These are phyloP conservation scores for Phytophthora boehmeriae DNA, from an alignment of 352 stramenopile species.

Conservation along the genomic window DNA sequence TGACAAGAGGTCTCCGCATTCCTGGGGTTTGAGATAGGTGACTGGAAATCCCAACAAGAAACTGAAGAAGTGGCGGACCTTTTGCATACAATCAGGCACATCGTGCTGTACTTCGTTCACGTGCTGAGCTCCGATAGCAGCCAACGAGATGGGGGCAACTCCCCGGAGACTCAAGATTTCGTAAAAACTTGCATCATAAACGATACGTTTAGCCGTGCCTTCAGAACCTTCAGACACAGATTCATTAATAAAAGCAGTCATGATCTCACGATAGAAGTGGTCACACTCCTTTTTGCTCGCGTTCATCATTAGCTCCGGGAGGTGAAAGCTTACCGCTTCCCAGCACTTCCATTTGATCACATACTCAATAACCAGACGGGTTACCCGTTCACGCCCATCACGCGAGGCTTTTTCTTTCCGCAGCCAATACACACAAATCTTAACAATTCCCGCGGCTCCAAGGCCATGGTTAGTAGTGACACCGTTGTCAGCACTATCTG, in stretches of 20 bases:
- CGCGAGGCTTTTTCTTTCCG: constrained; percentile 25
- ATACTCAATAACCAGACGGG: constrained; percentile 60
- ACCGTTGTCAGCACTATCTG: not conserved
- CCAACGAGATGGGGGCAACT: constrained; percentile 48
- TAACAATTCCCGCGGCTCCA: constrained; percentile 65
- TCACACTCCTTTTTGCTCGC: constrained; percentile 34
- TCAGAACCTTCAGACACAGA: constrained; percentile 15
- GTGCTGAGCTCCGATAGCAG: constrained; percentile 25
- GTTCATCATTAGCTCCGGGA: constrained; percentile 65
- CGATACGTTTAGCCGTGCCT: constrained; percentile 43
- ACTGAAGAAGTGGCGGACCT: constrained; percentile 27
- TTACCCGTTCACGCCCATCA: constrained; percentile 30
- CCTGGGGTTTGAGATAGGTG: constrained; percentile 36
- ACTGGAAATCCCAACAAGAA: constrained; percentile 42
- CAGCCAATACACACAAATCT: constrained; percentile 78
- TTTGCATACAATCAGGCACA: constrained; percentile 11
- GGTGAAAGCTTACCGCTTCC: constrained; percentile 72
- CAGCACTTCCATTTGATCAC: constrained; percentile 69
- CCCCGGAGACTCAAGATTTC: constrained; percentile 63
- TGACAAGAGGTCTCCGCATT: constrained; percentile 30
- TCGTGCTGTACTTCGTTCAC: constrained; percentile 21
- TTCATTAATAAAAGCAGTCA: constrained; percentile 44
- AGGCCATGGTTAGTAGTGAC: constrained; percentile 25
- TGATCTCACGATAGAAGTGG: constrained; percentile 38
- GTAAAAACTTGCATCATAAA: constrained; percentile 83